phyloP scores from a whole-genome alignment of 1,284 basidiomycete genomes.

The Neolentinus lepideus region DNA sequence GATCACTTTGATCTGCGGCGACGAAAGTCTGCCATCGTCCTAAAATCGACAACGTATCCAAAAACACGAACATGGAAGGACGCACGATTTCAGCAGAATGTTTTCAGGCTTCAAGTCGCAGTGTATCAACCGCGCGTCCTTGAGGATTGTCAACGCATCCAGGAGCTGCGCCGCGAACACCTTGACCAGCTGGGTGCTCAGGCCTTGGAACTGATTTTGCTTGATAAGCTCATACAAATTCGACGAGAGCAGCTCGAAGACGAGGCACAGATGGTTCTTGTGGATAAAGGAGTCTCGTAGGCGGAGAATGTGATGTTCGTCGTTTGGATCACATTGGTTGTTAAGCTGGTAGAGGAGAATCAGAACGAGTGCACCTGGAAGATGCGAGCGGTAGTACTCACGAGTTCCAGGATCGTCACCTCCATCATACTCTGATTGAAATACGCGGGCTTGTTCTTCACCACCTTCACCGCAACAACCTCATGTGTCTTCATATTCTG shows the following conservation, averaged over 20 bases:
- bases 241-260: constrained; percentile 95
- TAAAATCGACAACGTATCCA: too few species aligned
- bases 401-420: constrained; percentile 94
- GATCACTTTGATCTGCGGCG: constrained; percentile 98
- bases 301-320: constrained; percentile 95
- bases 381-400: constrained; percentile 30
- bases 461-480: constrained; percentile 97
- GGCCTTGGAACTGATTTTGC: constrained; percentile 98
- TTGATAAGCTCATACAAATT: constrained; percentile 99
- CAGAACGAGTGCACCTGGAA: constrained; percentile 6
- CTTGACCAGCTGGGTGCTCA: constrained; percentile 94
- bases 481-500: constrained; percentile 99
- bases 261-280: constrained; percentile 92
- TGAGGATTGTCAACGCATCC: constrained; percentile 88
- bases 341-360: constrained; percentile 60
- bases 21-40: constrained; percentile 66
- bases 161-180: constrained; percentile 96
- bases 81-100: constrained; percentile 89
- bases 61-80: constrained; percentile 15
- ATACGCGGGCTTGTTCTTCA: constrained; percentile 99
- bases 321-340: constrained; percentile 85
- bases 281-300: constrained; percentile 97
- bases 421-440: constrained; percentile 99
- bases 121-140: constrained; percentile 94
- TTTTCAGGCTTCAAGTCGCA: constrained; percentile 99